phyloP scores from a whole-genome alignment of 331 rosid species.

The Malus hybrid region DNA sequence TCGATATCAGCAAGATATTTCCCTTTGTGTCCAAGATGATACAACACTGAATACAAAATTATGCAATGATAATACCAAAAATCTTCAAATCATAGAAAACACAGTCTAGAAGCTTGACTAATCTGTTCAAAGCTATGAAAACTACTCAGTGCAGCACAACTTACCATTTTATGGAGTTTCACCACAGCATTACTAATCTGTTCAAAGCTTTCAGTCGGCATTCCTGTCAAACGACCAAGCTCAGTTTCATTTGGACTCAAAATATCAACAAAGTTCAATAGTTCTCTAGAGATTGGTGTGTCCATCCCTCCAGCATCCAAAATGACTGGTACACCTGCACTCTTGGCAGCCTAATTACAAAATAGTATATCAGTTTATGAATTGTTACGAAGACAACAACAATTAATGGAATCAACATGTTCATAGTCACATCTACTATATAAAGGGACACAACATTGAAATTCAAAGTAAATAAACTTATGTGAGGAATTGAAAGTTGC shows the following conservation, averaged over 20 bases:
- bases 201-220: constrained; percentile 60
- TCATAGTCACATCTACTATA: neutral
- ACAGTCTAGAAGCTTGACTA: neutral
- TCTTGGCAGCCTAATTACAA: constrained; percentile 64
- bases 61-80: neutral
- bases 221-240: constrained; percentile 64
- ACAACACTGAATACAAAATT: neutral
- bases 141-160: neutral
- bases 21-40: neutral
- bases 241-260: constrained; percentile 89
- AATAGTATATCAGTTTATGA: constrained; percentile 6
- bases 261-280: constrained; percentile 58
- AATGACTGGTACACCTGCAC: constrained; percentile 66
- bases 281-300: constrained; percentile 61
- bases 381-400: neutral
- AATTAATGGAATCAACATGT: neutral
- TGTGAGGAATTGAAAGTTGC: neutral
- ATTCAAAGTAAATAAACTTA: neutral
- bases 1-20: neutral
- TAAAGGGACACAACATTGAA: neutral
- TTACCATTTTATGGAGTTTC: constrained; percentile 71
- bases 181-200: constrained; percentile 54
- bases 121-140: neutral
- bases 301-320: constrained; percentile 88
- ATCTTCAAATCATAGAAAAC: neutral